Conservation (phyloP, 2,329 filamentous ascomycete species). For the Penicillium glabrum region DNA sequence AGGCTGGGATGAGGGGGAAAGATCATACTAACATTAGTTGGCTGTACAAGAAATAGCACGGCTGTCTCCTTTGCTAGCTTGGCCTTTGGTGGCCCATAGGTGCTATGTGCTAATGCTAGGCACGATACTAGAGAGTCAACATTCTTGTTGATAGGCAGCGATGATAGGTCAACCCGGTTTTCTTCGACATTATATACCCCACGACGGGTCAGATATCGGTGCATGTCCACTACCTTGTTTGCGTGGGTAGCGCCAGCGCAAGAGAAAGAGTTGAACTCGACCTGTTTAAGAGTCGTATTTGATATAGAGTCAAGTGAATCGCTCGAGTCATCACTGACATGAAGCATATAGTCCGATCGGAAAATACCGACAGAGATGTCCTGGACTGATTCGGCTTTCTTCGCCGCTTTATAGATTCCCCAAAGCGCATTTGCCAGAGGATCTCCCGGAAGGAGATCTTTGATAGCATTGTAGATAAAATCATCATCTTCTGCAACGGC, state of each 20-base stretch:
- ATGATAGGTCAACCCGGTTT: conserved; percentile 1
- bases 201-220: conserved; percentile 32
- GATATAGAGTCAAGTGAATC: neutral
- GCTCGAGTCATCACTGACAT: conserved; percentile 9
- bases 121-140: conserved; percentile 30
- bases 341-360: conserved; percentile 49
- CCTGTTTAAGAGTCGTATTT: conserved; percentile 39
- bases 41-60: conserved; percentile 47
- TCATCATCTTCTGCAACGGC: conserved; percentile 49
- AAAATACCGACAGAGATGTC: conserved; percentile 39
- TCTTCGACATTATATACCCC: conserved; percentile 24
- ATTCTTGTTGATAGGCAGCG: conserved; percentile 35
- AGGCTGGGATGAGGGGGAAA: neutral
- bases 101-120: conserved; percentile 34
- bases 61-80: conserved; percentile 23
- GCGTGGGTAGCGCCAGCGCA: conserved; percentile 44
- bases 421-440: conserved; percentile 39
- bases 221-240: conserved; percentile 43
- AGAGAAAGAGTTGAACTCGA: conserved; percentile 49
- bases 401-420: conserved; percentile 36
- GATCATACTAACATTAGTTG: conserved; percentile 30
- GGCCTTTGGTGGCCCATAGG: conserved; percentile 28
- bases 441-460: conserved; percentile 34
- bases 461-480: conserved; percentile 36
- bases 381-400: conserved; percentile 31